Evolutionary conservation across 2,329 filamentous ascomycete species (phyloP), one percentile per base, ranked within the genome.

Genomic region (Phaeosphaeriaceae sp.): DNA sequence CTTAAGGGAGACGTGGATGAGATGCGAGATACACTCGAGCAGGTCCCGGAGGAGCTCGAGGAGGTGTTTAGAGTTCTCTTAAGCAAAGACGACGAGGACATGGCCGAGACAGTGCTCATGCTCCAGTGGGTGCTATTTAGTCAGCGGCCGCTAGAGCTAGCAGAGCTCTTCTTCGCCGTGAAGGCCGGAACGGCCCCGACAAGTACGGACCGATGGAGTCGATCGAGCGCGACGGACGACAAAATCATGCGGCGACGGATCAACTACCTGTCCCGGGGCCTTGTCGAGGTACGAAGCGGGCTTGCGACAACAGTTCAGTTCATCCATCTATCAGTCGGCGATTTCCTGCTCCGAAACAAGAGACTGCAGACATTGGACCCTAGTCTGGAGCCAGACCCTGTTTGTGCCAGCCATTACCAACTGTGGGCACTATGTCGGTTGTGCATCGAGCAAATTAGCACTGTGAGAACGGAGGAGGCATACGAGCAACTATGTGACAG

Each of bases 31-130:
- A n/a, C n/a, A n/a, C n/a, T n/a, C n/a, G n/a, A n/a, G n/a, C n/a
- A n/a, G n/a, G n/a, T n/a, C n/a, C n/a, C n/a, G n/a, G n/a, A n/a
- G n/a, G n/a, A 70, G 0, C 66, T 87, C 0, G 59, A 72, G 28
- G 68, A 79, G 0, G 56, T 87, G 0, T 86, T 87, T 50, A 70
- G 68, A 2, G 69, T 81, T 13, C 55, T 57, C 3, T 28, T 61
- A n/a, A 74, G 46, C 0, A 72, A 80, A 12, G 82, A 87, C 18
- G 21, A 43, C 2, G 17, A 40, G 16, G 47, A 49, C n/a, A 45
- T 23, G 37, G 40, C 52, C 13, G 35, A 34, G 13, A 30, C 49
- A 2, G 15, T 54, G 1, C 17, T 56, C 1, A 56, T 49, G 17
- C 49, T 62, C 18, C 51, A 60, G 23, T 55, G 46, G 52, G 36